Evolutionary conservation across 176 grass and related monocot genomes (phyloP).

Genomic region (Aegilops umbellulata): DNA sequence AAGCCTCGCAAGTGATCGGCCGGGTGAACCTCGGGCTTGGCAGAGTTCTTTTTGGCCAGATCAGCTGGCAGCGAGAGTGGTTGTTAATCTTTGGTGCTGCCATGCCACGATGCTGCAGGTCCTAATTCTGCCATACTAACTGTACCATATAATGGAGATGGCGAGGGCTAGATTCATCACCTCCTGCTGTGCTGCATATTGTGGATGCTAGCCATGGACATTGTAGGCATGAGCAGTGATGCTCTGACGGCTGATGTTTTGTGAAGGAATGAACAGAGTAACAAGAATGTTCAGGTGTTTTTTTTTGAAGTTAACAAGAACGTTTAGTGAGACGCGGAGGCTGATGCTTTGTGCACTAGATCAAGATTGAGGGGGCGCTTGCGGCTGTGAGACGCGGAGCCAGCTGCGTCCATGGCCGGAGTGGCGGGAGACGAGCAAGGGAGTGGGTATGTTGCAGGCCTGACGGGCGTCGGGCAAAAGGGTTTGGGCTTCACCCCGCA

Average conservation of each 20-base stretch:
- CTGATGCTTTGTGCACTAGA: no score
- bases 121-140: background rate
- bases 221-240: background rate
- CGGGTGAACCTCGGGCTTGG: background rate
- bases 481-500: no score
- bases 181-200: background rate
- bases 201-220: background rate
- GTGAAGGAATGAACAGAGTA: background rate
- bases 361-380: no score
- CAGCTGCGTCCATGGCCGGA: no score
- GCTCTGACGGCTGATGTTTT: background rate
- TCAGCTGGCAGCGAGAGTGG: background rate
- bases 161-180: background rate
- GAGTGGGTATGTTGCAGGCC: no score
- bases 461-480: no score
- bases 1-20: constrained; percentile 27
- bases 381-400: no score
- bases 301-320: background rate
- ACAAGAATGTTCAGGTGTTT: background rate
- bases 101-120: background rate
- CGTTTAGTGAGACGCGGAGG: no score
- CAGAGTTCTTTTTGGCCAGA: background rate
- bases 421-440: no score
- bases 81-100: background rate
- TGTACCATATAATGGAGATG: background rate